Evolutionary conservation across 169 alveolate genomes (phyloP).

Genomic region (Amoebophrya sp.): DNA sequence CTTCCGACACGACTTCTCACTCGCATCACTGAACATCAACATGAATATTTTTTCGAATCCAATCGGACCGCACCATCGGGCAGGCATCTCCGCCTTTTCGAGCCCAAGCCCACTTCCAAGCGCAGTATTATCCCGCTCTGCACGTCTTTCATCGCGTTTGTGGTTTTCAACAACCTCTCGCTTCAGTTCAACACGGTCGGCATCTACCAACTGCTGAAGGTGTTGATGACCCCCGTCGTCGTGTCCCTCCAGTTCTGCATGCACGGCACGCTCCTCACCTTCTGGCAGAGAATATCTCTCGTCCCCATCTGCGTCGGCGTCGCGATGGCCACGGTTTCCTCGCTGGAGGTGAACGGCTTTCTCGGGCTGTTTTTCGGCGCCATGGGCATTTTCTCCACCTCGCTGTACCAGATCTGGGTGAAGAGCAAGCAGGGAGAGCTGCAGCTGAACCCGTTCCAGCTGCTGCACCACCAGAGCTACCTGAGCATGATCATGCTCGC

Average conservation of each 20-base stretch:
- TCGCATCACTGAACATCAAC: not conserved
- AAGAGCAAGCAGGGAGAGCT: slow-evolving; percentile 6
- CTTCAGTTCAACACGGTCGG: slow-evolving; percentile 21
- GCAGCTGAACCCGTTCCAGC: slow-evolving; percentile 14
- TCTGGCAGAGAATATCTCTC: slow-evolving; percentile 7
- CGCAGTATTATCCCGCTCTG: not conserved
- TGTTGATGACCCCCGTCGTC: slow-evolving; percentile 12
- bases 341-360: slow-evolving; percentile 1
- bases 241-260: not conserved
- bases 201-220: slow-evolving; percentile 16
- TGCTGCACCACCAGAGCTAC: slow-evolving; percentile 3
- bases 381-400: slow-evolving; percentile 5
- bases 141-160: not conserved
- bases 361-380: slow-evolving; percentile 19
- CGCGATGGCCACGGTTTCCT: slow-evolving; percentile 12
- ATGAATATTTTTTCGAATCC: not conserved
- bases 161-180: slow-evolving; percentile 19
- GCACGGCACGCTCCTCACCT: not conserved
- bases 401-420: slow-evolving; percentile 22
- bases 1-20: not conserved
- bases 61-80: too few relatives aligned
- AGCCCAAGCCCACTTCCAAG: not conserved
- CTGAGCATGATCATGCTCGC: slow-evolving; percentile 6
- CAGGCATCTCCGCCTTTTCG: not conserved
- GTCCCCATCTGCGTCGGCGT: slow-evolving; percentile 15